Evolutionary conservation across 2,329 filamentous ascomycete species (phyloP), one percentile per base, ranked within the genome.

Genomic region (Sclerotinia sclerotiorum): DNA sequence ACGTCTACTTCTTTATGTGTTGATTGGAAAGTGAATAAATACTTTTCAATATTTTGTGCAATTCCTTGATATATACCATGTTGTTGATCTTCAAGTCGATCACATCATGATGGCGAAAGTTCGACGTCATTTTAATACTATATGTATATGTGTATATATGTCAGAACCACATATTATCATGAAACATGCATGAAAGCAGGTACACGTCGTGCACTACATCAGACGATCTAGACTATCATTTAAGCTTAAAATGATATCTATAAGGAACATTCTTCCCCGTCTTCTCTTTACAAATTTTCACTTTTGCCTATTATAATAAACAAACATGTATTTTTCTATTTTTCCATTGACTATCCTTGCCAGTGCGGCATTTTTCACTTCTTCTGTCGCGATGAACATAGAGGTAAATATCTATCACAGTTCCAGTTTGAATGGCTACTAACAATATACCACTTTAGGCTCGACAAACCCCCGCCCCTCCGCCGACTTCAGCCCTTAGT

Each of bases 101-200:
- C 27, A 51, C n/a, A 17, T 15, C 46, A 62, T 51, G 21, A 39
- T 13, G 29, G 58, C 29, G 44, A 62, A 62, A 17, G 15, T 51
- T 51, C n/a, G 46, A 35, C 58, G 58, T 51, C 44, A 51, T 35
- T n/a, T 24, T 7, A 49, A 51, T 51, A 35, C 39, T 2, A 15
- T 42, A 15, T 42, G 15, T 42, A 35, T 35, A 10, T 35, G 35
- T 35, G 6, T 13, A 39, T 62, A 35, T 61, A 48, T 19, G 35
- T n/a, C 13, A 49, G 58, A 17, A 24, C 58, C 58, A 61, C 58
- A 35, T 49, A 61, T 49, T 35, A 61, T 39, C 8, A 62, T 51
- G 58, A 62, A 62, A 51, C 46, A 39, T 49, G 29, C 46, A 51
- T 17, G 44, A 48, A 61, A 48, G 44, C 44, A 61, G 27, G 21